Evolutionary conservation across 352 stramenopile genomes (phyloP), one percentile per base, ranked within the genome.

Genomic region (Pseudoperonospora humuli): DNA sequence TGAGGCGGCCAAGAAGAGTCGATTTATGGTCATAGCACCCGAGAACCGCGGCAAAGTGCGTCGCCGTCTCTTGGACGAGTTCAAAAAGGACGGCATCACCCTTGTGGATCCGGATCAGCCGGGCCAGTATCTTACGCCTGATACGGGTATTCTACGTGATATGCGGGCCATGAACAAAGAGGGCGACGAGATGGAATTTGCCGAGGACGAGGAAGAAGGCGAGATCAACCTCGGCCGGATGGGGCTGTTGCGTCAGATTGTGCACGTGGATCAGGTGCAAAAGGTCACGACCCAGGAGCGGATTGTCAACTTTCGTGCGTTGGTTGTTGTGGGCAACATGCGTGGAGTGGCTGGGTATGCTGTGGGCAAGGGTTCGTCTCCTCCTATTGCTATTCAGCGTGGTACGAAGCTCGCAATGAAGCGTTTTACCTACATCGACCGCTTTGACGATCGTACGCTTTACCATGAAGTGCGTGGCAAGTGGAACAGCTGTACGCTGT

Each of bases 361-460:
- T 8, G 75, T 97, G 20, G 92, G 88, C 29, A 97, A 97, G 57
- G 86, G 76, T 14, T 70, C 79, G 39, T 92, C 79, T 14, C 75
- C 86, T 6, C 74, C 85, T 7, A 79, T 96, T 25, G 92, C 94
- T 24, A 87, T 97, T 17, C 51, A 87, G 32, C 79, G 89, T 37
- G 94, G 89, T 39, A 91, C 66, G 37, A 85, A 92, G 49, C 77
- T 91, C 39, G 90, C 85, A 48, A 93, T 95, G 56, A 90, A 93
- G 52, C 94, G 95, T 55, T 94, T 97, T 39, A 95, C 93, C 50
- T 97, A 95, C 71, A 77, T 97, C 26, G 91, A 98, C 67, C 84
- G 91, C 42, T 98, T 97, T 63, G 73, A 95, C 45, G 72, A 94
- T 47, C 68, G 70, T 40, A 93, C 84, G 40, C 67, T 98, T 29